Evolutionary conservation across 495 filamentous ascomycete species (phyloP), one percentile per base, ranked within the genome.

Genomic region (Cetradonia linearis): DNA sequence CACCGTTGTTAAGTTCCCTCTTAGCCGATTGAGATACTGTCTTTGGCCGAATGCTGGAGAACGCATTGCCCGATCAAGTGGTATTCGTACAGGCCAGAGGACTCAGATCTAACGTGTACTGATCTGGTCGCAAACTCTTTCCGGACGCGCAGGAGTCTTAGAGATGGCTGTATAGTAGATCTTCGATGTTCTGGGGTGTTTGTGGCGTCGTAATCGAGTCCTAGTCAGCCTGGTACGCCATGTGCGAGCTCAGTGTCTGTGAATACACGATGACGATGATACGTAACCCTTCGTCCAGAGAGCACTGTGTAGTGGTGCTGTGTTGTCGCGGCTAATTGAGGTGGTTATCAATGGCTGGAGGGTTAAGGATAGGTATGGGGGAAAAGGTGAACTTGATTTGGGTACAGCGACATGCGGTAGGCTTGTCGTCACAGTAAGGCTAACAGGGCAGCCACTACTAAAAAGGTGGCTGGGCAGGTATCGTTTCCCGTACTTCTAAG

Each of bases 31-130:
- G 18, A 34, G 30, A 54, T 33, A 23, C 31, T 54, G 50, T 54
- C 50, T 54, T 54, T 54, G 50, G 50, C 50, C 31, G 33, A 54
- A 54, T 54, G 31, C 50, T 54, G 50, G 31, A 54, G 50, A 34
- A 54, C 50, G 50, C 50, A 54, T 54, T 30, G 50, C 50, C 50
- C 30, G n/a, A 46, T 28, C n/a, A 9, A 14, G 30, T 40, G 27
- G 31, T 13, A 11, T 53, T 28, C 40, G 37, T 25, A 18, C 18
- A 16, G 38, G 38, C 33, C 18, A 46, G 30, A 53, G 58, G 50
- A 25, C 30, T 31, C 59, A 56, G 59, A 61, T 50, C 59, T n/a
- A 31, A 31, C 59, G 59, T 61, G 50, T 61, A 61, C 59, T 55
- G 54, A 36, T 37, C 54, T 44, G 59, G 52, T 61, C 59, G 42